Percentiles rank a stretch among this genome's conserved stretches.
Evolutionary conservation across 1,139 yeast species (phyloP).

Genomic region (Diutina ranongensis): DNA sequence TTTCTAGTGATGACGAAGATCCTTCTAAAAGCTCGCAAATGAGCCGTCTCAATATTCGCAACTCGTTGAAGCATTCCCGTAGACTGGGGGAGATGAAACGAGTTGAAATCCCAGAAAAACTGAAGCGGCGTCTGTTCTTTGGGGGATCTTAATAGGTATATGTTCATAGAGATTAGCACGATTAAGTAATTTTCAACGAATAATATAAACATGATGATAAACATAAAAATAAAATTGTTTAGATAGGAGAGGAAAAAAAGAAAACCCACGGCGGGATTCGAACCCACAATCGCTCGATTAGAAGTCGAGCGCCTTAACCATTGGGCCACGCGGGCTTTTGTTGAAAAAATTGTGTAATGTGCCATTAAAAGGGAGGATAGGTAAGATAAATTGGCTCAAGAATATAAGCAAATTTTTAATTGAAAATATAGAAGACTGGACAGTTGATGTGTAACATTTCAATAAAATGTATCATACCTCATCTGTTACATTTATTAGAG

Average conservation of each 20-base stretch:
- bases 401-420: too few relatives aligned
- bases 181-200: too few relatives aligned
- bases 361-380: too few relatives aligned
- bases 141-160: constrained; percentile 9
- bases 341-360: too few relatives aligned
- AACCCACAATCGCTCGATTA: constrained; percentile 2
- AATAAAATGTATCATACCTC: too few relatives aligned
- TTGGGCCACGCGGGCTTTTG: background rate
- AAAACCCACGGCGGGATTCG: constrained; percentile 3
- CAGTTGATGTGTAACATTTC: too few relatives aligned
- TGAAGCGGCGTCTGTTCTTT: constrained; percentile 23
- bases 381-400: too few relatives aligned
- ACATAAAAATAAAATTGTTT: too few relatives aligned
- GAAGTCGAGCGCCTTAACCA: constrained; percentile 3
- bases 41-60: constrained; percentile 32
- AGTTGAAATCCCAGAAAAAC: constrained; percentile 20
- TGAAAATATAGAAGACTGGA: too few relatives aligned
- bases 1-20: constrained; percentile 38
- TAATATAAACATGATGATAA: background rate
- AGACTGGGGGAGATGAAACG: constrained; percentile 22
- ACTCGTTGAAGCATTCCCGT: constrained; percentile 23
- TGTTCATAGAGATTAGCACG: background rate
- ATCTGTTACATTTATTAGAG: too few relatives aligned
- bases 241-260: background rate
- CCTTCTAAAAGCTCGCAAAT: constrained; percentile 20